Evolutionary conservation across 177 flowering plant genomes (phyloP).

Genomic region (Vitis hybrid): DNA sequence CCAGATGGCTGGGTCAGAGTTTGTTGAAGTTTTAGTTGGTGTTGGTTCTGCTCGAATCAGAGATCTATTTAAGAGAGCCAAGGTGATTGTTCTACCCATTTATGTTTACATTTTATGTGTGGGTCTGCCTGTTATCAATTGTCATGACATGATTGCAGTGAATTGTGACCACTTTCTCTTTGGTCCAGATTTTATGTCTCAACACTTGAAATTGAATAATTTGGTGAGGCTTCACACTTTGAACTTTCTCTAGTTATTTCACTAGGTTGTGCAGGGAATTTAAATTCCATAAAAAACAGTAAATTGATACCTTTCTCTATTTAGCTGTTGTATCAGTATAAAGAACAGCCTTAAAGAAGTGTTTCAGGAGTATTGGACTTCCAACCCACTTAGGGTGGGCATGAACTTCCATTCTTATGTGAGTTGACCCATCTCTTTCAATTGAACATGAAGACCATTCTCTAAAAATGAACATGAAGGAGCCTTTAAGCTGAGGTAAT

Average conservation of each 20-base stretch:
- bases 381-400: too few relatives aligned
- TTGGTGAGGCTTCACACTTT: neutral
- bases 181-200: neutral
- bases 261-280: neutral
- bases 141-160: neutral
- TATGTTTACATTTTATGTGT: neutral
- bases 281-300: neutral
- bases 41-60: conserved; percentile 98
- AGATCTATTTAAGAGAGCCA: conserved; percentile 92
- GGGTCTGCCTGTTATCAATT: neutral
- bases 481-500: too few relatives aligned
- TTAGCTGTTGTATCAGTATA: too few relatives aligned
- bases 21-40: conserved; percentile 97
- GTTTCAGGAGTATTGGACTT: too few relatives aligned
- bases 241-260: neutral
- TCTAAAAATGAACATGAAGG: too few relatives aligned
- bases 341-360: too few relatives aligned
- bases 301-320: too few relatives aligned
- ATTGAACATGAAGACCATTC: too few relatives aligned
- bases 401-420: too few relatives aligned
- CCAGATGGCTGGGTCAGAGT: conserved; percentile 97
- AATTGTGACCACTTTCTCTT: conserved; percentile 1
- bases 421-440: too few relatives aligned
- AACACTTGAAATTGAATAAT: neutral
- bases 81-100: conserved; percentile 49